phyloP scores from a whole-genome alignment of 208 protist species.

The Strigomonas oncopelti region DNA sequence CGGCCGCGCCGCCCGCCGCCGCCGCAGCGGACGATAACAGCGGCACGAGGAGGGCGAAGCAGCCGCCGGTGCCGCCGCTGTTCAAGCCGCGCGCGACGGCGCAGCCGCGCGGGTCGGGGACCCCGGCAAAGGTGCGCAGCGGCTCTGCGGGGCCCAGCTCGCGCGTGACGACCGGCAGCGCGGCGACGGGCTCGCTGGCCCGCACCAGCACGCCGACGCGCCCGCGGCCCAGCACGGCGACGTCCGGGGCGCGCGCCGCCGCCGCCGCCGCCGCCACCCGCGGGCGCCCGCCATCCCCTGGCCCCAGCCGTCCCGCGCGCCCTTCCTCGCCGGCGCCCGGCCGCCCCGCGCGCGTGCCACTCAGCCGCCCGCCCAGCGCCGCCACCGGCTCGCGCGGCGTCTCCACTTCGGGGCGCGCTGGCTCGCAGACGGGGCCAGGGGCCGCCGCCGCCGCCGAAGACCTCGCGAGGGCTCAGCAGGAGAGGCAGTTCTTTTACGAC shows the following conservation, averaged over 20 bases:
- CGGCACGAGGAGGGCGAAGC: too few relatives aligned
- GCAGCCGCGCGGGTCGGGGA: too few relatives aligned
- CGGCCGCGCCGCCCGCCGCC: too few relatives aligned
- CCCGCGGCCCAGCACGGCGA: background rate
- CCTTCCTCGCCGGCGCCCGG: background rate
- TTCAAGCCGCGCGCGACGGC: too few relatives aligned
- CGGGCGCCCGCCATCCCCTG: background rate
- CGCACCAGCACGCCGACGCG: too few relatives aligned
- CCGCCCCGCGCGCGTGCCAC: background rate
- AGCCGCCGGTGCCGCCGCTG: too few relatives aligned
- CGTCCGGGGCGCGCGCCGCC: background rate
- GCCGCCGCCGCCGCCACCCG: conserved; percentile 4
- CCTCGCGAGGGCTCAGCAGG: conserved; percentile 20
- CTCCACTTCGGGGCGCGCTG: background rate
- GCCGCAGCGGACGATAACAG: too few relatives aligned
- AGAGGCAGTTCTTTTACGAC: conserved; percentile 81
- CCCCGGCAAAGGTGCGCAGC: conserved; percentile 16
- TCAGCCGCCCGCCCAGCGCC: background rate
- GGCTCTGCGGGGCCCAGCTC: too few relatives aligned
- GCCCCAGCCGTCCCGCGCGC: background rate
- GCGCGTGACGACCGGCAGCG: too few relatives aligned
- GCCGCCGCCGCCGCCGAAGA: background rate
- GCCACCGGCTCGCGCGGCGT: background rate
- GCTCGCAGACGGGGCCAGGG: background rate
- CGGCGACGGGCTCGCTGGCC: too few relatives aligned